phyloP scores from a whole-genome alignment of 208 protist species.

The Endotrypanum monterogeii region DNA sequence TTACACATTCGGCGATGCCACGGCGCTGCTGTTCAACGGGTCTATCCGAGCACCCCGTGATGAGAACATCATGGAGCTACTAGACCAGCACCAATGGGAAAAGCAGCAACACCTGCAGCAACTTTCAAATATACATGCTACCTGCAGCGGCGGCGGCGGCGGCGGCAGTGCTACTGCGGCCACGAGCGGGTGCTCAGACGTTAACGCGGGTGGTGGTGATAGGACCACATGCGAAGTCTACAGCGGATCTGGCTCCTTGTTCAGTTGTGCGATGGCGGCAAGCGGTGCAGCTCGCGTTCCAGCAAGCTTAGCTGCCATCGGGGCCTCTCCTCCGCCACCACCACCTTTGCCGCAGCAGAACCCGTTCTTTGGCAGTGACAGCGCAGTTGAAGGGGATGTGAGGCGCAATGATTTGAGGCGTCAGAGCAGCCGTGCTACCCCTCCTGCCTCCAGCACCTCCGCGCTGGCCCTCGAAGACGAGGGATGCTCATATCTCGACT shows the following conservation, averaged over 20 bases:
- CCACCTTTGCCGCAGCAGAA: not conserved
- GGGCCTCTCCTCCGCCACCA: not conserved
- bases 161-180: not conserved
- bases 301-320: not conserved
- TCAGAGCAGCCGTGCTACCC: not conserved
- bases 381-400: not conserved
- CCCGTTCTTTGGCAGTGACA: not conserved
- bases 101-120: constrained; percentile 7
- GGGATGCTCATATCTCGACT: constrained; percentile 49
- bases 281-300: not conserved
- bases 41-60: constrained; percentile 46
- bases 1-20: constrained; percentile 62
- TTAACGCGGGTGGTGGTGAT: not conserved
- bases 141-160: no score
- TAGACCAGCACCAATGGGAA: constrained; percentile 24
- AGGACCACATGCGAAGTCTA: not conserved
- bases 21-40: constrained; percentile 57
- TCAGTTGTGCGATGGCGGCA: not conserved
- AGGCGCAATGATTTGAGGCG: not conserved
- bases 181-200: not conserved
- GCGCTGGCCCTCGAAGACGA: not conserved
- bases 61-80: constrained; percentile 38
- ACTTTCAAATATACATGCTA: not conserved
- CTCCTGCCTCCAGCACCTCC: not conserved
- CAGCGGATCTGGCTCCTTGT: not conserved